A percentile compares a stretch with the other conserved stretches of the same genome.
phyloP scores from a whole-genome alignment of 2,329 filamentous ascomycete species.

The Trichoderma brevicompactum region DNA sequence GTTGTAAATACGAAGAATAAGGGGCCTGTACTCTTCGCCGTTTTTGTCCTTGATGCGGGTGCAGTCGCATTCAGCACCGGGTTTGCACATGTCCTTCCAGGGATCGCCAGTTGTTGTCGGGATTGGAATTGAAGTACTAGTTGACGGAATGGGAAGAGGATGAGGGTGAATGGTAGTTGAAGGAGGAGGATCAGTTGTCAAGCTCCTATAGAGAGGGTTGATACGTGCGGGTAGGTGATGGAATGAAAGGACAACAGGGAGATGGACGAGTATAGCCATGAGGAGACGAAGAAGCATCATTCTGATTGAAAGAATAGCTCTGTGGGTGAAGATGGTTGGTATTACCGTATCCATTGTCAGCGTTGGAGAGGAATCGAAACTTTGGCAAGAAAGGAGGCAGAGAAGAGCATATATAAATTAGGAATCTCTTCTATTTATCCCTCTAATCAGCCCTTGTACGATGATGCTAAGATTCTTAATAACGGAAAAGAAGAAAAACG shows the following conservation, averaged over 20 bases:
- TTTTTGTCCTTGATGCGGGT: conserved; percentile 34
- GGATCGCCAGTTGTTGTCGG: conserved; percentile 1
- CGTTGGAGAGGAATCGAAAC: background rate
- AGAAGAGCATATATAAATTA: background rate
- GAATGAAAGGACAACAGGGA: conserved; percentile 12
- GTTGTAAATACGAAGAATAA: background rate
- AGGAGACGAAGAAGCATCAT: conserved; percentile 14
- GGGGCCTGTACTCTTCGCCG: conserved; percentile 32
- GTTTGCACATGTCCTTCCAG: conserved; percentile 31
- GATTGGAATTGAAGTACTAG: background rate
- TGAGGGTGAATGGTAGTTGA: background rate
- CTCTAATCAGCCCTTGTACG: background rate
- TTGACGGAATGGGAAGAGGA: background rate
- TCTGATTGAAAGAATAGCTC: background rate
- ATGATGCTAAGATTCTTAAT: background rate
- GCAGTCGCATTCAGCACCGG: conserved; percentile 39
- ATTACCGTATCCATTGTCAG: background rate
- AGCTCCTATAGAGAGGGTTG: background rate
- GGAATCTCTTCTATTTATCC: background rate
- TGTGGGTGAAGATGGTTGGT: background rate
- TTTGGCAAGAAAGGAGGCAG: background rate
- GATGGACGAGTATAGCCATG: conserved; percentile 12
- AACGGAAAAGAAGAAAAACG: background rate
- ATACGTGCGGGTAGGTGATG: background rate
- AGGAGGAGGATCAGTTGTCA: background rate